Percentiles rank a stretch among this genome's conserved stretches.
phyloP scores from a whole-genome alignment of 345 rosid species.

The Rhizophora mangle region DNA sequence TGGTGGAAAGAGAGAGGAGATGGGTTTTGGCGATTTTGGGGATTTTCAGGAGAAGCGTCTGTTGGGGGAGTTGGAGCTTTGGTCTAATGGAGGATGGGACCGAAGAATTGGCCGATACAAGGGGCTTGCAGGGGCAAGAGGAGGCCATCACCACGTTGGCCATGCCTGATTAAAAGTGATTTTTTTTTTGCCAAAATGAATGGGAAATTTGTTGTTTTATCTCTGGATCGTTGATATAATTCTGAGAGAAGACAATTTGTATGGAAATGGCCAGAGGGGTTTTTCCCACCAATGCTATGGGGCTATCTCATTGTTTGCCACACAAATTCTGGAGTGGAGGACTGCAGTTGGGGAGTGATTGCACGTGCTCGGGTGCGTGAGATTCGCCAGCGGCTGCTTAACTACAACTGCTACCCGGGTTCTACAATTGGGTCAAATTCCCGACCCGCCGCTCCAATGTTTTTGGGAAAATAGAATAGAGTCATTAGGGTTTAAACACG shows the following conservation, averaged over 20 bases:
- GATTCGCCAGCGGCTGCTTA: neutral
- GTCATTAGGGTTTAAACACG: too few species aligned
- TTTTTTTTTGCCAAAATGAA: neutral
- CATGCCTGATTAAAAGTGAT: slow-evolving; percentile 36
- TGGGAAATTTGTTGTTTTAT: neutral
- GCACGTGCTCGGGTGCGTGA: slow-evolving; percentile 11
- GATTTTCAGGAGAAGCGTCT: slow-evolving; percentile 35
- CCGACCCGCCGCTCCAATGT: too few species aligned
- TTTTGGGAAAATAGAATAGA: too few species aligned
- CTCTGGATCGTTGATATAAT: neutral
- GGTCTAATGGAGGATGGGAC: slow-evolving; percentile 31
- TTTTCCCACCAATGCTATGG: neutral
- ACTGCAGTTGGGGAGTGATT: neutral
- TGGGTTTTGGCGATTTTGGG: slow-evolving; percentile 32
- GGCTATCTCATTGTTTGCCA: slow-evolving; percentile 63
- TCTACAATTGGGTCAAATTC: neutral
- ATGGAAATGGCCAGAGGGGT: slow-evolving; percentile 18
- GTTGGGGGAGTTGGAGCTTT: slow-evolving; percentile 36
- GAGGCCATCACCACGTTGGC: slow-evolving; percentile 80
- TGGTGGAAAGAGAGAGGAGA: slow-evolving; percentile 39
- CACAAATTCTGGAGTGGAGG: slow-evolving; percentile 38
- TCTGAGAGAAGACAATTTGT: neutral
- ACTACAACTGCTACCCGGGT: neutral
- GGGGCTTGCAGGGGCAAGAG: slow-evolving; percentile 26
- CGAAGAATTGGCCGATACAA: slow-evolving; percentile 21